Conservation (phyloP, 768 basidiomycete species). For the Hygrocybe coccinea region DNA sequence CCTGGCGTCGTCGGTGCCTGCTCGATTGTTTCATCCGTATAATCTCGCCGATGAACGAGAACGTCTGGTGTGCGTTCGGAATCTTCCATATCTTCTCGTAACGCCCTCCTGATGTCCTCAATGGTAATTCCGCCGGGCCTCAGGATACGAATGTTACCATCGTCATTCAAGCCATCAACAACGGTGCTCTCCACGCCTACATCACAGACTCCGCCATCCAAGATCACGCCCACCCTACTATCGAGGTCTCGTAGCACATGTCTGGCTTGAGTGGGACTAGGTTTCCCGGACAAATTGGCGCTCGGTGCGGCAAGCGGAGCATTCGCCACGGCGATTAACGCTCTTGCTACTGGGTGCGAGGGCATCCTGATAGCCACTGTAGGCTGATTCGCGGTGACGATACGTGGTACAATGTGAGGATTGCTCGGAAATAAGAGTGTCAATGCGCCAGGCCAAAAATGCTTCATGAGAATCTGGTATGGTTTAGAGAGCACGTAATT, state of each 20-base stretch:
- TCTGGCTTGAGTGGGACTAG: conserved; percentile 84
- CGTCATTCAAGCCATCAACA: conserved; percentile 74
- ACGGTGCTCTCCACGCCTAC: conserved; percentile 97
- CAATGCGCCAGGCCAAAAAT: conserved; percentile 94
- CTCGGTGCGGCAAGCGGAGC: conserved; percentile 89
- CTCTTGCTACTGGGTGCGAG: conserved; percentile 86
- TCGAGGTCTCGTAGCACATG: conserved; percentile 79
- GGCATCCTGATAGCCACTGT: conserved; percentile 94
- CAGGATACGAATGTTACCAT: conserved; percentile 74
- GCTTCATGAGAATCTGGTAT: conserved; percentile 70
- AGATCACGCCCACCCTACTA: conserved; percentile 68
- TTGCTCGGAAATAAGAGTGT: conserved; percentile 86
- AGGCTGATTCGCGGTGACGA: conserved; percentile 73
- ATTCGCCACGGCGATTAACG: conserved; percentile 71
- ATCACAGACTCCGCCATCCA: conserved; percentile 88
- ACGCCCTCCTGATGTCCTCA: conserved; percentile 69
- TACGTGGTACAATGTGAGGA: conserved; percentile 54
- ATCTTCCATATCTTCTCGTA: conserved; percentile 40
- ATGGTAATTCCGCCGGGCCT: conserved; percentile 91
- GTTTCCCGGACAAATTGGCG: conserved; percentile 91
- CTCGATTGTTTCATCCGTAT: conserved; percentile 62
- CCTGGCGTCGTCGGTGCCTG: conserved; percentile 89
- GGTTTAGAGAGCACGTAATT: conserved; percentile 54
- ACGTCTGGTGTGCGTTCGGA: conserved; percentile 46
- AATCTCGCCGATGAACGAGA: conserved; percentile 78